These are phyloP conservation scores for Daldinia bambusicola DNA, from an alignment of 495 filamentous ascomycete genomes.

Conservation along the genomic window DNA sequence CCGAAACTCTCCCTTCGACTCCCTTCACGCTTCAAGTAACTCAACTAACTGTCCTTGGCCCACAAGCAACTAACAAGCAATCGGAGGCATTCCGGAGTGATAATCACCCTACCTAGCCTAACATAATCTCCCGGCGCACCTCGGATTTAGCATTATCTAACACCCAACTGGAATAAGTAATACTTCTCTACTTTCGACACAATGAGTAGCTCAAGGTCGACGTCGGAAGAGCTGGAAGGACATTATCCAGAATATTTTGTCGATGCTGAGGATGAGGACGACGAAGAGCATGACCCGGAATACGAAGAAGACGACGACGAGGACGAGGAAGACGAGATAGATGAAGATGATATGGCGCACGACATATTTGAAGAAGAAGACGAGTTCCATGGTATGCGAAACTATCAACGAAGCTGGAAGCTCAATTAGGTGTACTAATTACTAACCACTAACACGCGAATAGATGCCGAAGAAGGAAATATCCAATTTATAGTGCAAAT, in stretches of 20 bases:
- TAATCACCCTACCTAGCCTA: not conserved
- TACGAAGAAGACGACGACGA: slow-evolving; percentile 62
- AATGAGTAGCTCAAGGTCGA: slow-evolving; percentile 40
- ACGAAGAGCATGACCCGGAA: slow-evolving; percentile 64
- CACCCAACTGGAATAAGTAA: not conserved
- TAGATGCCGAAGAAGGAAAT: slow-evolving; percentile 47
- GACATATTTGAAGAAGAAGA: slow-evolving; percentile 56
- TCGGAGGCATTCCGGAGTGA: not conserved
- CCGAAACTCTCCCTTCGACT: not conserved
- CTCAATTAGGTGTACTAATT: slow-evolving; percentile 10
- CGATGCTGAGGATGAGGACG: slow-evolving; percentile 46
- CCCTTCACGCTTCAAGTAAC: too few relatives aligned
- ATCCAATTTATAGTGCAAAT: slow-evolving; percentile 49
- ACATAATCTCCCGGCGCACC: not conserved
- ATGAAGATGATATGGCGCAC: slow-evolving; percentile 53
- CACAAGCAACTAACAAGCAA: not conserved
- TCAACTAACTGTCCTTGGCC: too few relatives aligned
- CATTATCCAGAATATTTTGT: slow-evolving; percentile 36
- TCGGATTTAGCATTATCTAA: too few relatives aligned
- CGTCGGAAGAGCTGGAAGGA: slow-evolving; percentile 37
- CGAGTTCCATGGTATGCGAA: slow-evolving; percentile 53
- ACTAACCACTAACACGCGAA: not conserved
- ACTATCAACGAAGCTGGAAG: slow-evolving; percentile 17
- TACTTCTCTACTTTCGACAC: slow-evolving; percentile 6
- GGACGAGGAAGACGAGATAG: slow-evolving; percentile 49